A percentile compares a stretch with the other conserved stretches of the same genome.
Conservation (phyloP, 116 monocot species). For the Iris pallida region DNA sequence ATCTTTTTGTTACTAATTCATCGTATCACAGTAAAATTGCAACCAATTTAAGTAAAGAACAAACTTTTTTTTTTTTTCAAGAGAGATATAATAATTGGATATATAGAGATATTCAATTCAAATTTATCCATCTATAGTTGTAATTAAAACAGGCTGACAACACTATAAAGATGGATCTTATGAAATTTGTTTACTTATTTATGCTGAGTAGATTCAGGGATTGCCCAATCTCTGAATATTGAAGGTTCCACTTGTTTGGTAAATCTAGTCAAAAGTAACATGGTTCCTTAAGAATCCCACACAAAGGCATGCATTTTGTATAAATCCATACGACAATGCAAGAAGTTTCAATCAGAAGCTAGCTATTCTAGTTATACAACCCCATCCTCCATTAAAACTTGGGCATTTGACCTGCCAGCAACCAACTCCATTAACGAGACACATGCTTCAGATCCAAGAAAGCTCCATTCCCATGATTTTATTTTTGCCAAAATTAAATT, state of each 20-base stretch:
- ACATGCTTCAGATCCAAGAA: constrained; percentile 10
- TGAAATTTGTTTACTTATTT: too few relatives aligned
- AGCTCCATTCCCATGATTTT: background rate
- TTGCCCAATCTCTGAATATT: background rate
- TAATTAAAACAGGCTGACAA: too few relatives aligned
- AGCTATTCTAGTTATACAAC: background rate
- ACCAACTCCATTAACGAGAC: background rate
- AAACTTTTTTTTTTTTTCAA: too few relatives aligned
- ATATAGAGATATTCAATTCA: too few relatives aligned
- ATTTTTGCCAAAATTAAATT: too few relatives aligned
- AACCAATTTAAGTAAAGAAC: too few relatives aligned
- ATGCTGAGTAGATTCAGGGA: too few relatives aligned
- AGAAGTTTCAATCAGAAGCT: background rate
- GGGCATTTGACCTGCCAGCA: background rate
- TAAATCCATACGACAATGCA: background rate
- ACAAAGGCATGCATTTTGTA: background rate
- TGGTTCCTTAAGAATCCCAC: background rate
- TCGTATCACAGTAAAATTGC: too few relatives aligned
- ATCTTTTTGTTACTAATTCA: too few relatives aligned
- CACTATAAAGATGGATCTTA: too few relatives aligned
- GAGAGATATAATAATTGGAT: too few relatives aligned
- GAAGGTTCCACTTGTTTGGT: background rate
- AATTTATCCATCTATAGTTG: too few relatives aligned
- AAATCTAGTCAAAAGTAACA: background rate
- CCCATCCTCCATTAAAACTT: background rate